phyloP scores from a whole-genome alignment of 495 filamentous ascomycete species.

The Daldinia decipiens region DNA sequence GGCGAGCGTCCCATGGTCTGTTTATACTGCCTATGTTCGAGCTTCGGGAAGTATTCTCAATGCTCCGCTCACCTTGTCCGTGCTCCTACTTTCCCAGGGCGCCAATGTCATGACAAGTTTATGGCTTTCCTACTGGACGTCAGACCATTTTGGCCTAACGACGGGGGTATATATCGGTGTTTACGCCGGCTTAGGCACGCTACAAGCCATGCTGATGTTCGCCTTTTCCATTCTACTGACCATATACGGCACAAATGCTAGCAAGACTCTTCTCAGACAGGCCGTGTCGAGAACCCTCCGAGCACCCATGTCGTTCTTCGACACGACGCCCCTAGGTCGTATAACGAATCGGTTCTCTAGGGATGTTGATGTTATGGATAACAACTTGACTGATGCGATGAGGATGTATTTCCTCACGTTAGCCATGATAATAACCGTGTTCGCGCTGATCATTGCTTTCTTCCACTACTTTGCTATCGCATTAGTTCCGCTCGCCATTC shows the following conservation, averaged over 20 bases:
- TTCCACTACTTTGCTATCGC: constrained; percentile 96
- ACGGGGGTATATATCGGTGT: constrained; percentile 83
- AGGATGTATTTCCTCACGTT: constrained; percentile 92
- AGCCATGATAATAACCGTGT: constrained; percentile 79
- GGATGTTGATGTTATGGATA: constrained; percentile 96
- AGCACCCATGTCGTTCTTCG: constrained; percentile 97
- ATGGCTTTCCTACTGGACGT: constrained; percentile 95
- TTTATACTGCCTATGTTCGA: constrained; percentile 81
- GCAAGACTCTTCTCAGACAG: constrained; percentile 82
- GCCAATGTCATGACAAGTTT: constrained; percentile 87
- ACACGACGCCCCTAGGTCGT: constrained; percentile 93
- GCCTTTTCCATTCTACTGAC: constrained; percentile 70
- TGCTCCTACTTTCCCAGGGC: constrained; percentile 78
- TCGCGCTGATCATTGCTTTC: constrained; percentile 88
- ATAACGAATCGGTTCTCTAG: constrained; percentile 98
- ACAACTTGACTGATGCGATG: constrained; percentile 87
- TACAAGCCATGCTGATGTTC: constrained; percentile 84
- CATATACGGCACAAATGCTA: constrained; percentile 80
- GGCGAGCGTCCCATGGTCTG: constrained; percentile 81
- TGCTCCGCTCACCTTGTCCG: constrained; percentile 67
- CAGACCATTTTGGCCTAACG: constrained; percentile 71
- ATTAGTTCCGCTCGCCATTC: constrained; percentile 77
- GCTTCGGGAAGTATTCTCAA: constrained; percentile 83
- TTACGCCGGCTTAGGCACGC: constrained; percentile 79
- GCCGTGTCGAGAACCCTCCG: constrained; percentile 84